Conservation (phyloP, 208 protist species). For the Leishmania amazonensis region DNA sequence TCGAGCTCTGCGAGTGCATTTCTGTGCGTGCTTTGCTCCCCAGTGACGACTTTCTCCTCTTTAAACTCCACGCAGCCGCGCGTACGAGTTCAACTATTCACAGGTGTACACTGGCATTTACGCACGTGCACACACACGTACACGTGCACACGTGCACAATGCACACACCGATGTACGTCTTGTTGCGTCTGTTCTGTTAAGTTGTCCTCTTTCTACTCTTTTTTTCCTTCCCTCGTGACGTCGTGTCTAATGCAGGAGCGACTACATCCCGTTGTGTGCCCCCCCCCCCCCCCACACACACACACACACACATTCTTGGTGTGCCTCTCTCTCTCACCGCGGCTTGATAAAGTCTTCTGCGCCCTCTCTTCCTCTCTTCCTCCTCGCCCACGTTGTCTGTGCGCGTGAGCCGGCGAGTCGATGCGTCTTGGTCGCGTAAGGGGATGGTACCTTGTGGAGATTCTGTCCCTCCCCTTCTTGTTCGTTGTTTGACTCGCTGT, state of each 20-base stretch:
- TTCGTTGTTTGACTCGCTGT: neutral
- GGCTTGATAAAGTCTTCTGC: neutral
- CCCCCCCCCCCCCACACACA: neutral
- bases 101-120: neutral
- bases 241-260: neutral
- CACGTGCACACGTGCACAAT: neutral
- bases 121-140: neutral
- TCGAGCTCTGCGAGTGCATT: neutral
- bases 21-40: neutral
- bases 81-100: neutral
- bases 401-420: neutral
- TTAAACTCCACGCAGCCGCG: neutral
- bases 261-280: neutral
- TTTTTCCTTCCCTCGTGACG: conserved; percentile 7
- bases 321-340: neutral
- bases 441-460: neutral
- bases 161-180: neutral
- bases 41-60: neutral
- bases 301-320: neutral
- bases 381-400: neutral
- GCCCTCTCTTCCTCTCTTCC: conserved; percentile 3
- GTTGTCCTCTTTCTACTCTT: conserved; percentile 7
- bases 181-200: neutral
- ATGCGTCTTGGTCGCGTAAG: neutral
- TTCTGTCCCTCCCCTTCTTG: neutral